Percentiles rank a stretch among this genome's conserved stretches.
These are phyloP conservation scores for Epichloe coenophiala DNA, from an alignment of 2,329 filamentous ascomycete genomes.

Conservation along the genomic window DNA sequence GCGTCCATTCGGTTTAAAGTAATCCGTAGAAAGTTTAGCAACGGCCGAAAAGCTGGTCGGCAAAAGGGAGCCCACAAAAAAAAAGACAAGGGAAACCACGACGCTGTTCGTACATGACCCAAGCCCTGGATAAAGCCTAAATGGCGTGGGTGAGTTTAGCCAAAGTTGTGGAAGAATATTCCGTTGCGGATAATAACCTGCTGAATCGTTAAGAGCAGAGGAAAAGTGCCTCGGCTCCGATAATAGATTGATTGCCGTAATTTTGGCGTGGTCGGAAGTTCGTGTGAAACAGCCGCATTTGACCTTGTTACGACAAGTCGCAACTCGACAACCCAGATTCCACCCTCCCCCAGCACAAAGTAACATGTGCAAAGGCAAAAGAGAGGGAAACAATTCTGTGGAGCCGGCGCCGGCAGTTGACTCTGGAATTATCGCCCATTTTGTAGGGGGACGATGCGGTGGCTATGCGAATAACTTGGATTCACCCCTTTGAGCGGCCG, in stretches of 20 bases:
- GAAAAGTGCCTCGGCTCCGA: neutral
- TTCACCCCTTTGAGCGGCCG: conserved; percentile 3
- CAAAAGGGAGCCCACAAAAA: neutral
- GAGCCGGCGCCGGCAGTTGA: neutral
- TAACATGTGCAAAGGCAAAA: neutral
- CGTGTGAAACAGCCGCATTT: neutral
- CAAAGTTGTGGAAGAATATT: neutral
- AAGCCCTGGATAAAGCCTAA: neutral
- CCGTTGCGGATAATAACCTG: too few species aligned
- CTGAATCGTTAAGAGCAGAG: neutral
- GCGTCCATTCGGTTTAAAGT: neutral
- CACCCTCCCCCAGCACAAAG: too few species aligned
- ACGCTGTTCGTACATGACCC: neutral
- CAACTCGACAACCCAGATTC: neutral
- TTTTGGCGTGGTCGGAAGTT: neutral
- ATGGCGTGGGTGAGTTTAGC: neutral
- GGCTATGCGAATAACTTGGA: neutral
- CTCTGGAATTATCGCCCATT: neutral
- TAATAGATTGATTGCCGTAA: neutral
- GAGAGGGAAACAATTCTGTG: neutral
- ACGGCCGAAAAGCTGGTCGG: neutral
- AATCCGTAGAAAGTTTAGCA: neutral
- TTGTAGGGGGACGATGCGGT: neutral
- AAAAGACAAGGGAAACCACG: neutral
- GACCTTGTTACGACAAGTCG: neutral